Evolutionary conservation across 495 filamentous ascomycete species (phyloP).

Genomic region (Glarea lozoyensis): DNA sequence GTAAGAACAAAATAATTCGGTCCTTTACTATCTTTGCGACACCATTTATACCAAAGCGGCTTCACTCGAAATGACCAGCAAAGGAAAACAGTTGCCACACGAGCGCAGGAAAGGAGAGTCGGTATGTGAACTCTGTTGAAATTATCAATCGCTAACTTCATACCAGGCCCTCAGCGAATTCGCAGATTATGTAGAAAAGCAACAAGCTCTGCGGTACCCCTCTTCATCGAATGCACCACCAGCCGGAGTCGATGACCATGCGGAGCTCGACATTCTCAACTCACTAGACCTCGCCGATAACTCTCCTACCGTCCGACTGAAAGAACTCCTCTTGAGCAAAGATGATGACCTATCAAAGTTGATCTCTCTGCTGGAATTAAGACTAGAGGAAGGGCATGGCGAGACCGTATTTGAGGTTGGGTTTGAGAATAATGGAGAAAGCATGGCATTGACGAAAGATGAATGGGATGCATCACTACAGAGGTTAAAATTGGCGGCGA

Average conservation of each 20-base stretch:
- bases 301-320: constrained; percentile 57
- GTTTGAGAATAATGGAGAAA: constrained; percentile 82
- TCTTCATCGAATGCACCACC: constrained; percentile 29
- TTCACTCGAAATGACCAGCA: constrained; percentile 45
- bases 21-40: no score
- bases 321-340: constrained; percentile 64
- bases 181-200: constrained; percentile 93
- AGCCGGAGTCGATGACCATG: constrained; percentile 58
- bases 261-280: constrained; percentile 87
- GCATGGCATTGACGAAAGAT: constrained; percentile 71
- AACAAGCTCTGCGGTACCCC: constrained; percentile 61
- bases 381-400: constrained; percentile 79
- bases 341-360: constrained; percentile 52
- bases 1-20: no score
- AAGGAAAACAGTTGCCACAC: constrained; percentile 56
- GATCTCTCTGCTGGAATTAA: constrained; percentile 48
- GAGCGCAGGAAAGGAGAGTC: constrained; percentile 82
- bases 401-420: constrained; percentile 90
- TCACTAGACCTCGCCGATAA: constrained; percentile 73
- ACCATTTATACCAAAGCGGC: no score
- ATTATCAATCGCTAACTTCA: constrained; percentile 7
- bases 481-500: constrained; percentile 57
- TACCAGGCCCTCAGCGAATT: constrained; percentile 89
- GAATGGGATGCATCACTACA: constrained; percentile 73
- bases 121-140: constrained; percentile 33